These are phyloP conservation scores for Lachancea sp. DNA, from an alignment of 805 yeast genomes.

Conservation along the genomic window DNA sequence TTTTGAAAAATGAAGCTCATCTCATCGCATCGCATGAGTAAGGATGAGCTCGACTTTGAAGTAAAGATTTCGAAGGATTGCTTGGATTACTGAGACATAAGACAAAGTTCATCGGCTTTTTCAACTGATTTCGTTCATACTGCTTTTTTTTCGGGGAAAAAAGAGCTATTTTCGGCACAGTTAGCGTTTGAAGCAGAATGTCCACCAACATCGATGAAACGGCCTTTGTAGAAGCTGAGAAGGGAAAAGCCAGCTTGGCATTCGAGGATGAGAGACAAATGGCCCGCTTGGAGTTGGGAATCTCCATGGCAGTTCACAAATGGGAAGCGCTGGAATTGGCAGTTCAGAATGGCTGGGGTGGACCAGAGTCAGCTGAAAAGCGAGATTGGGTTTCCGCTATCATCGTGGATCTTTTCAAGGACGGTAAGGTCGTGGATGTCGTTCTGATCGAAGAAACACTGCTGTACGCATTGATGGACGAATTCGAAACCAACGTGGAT, in stretches of 20 bases:
- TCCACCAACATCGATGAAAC: conserved; percentile 28
- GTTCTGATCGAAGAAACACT: conserved; percentile 79
- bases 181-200: not conserved
- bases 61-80: not conserved
- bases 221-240: conserved; percentile 50
- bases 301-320: conserved; percentile 78
- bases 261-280: conserved; percentile 61
- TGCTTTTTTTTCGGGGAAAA: not conserved
- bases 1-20: conserved; percentile 10
- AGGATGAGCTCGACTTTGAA: not conserved
- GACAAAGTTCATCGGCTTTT: not conserved
- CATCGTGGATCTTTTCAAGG: conserved; percentile 67
- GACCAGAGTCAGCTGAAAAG: conserved; percentile 81
- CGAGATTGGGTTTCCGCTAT: conserved; percentile 91
- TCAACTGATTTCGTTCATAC: not conserved
- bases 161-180: not conserved
- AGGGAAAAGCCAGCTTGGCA: conserved; percentile 34
- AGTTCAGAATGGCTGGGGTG: conserved; percentile 93
- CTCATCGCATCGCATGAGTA: not conserved
- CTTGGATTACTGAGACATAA: not conserved
- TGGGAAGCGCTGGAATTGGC: conserved; percentile 91
- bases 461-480: conserved; percentile 88
- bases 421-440: conserved; percentile 61
- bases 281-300: conserved; percentile 86
- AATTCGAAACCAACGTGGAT: conserved; percentile 82